Evolutionary conservation across 2,329 filamentous ascomycete species (phyloP).

Genomic region (Fusarium pseudograminearum): DNA sequence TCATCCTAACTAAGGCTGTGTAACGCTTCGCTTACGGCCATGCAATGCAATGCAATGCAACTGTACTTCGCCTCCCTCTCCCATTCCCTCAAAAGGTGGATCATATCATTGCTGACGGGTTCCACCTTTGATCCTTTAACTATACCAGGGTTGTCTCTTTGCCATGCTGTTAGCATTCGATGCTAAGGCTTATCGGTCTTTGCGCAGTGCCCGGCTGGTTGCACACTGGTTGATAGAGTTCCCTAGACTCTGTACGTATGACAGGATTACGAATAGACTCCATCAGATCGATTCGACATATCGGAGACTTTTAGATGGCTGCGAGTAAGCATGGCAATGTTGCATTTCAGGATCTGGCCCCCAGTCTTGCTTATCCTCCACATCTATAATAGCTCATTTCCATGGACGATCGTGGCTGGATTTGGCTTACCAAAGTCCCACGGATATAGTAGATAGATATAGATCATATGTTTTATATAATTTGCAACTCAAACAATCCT

Average conservation of each 20-base stretch:
- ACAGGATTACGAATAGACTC: not conserved
- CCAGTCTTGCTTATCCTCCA: not conserved
- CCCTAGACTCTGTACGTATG: not conserved
- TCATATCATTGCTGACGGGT: conserved; percentile 23
- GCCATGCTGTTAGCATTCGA: not conserved
- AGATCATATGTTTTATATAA: not conserved
- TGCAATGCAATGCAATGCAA: not conserved
- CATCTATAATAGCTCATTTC: not conserved
- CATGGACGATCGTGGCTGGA: not conserved
- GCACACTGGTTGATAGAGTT: not conserved
- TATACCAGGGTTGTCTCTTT: not conserved
- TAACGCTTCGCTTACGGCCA: conserved; percentile 4
- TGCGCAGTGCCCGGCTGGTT: not conserved
- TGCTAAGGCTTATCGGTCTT: not conserved
- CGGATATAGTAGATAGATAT: not conserved
- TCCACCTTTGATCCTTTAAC: conserved; percentile 2
- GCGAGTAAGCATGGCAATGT: not conserved
- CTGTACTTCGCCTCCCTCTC: conserved; percentile 38
- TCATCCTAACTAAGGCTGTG: conserved; percentile 20
- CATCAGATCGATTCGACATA: not conserved
- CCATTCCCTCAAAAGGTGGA: conserved; percentile 23
- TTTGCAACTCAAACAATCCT: not conserved
- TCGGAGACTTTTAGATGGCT: not conserved
- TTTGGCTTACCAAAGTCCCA: not conserved
- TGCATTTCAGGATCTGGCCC: conserved; percentile 1